Conservation (phyloP, 768 basidiomycete species). For the Boletellus sp. region DNA sequence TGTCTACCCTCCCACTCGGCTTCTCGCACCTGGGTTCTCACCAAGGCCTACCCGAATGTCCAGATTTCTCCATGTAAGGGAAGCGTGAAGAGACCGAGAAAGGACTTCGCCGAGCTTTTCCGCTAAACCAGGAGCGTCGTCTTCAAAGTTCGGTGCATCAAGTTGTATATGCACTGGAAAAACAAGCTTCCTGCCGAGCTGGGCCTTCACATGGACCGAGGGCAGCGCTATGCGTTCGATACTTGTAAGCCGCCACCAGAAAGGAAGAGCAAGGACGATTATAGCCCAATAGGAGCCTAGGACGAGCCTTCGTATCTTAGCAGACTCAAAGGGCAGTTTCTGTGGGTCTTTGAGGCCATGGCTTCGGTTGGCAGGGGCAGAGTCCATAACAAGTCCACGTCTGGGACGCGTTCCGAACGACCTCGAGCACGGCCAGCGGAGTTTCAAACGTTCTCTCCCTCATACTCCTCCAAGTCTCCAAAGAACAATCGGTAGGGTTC, state of each 20-base stretch:
- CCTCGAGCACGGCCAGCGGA: slow-evolving; percentile 24
- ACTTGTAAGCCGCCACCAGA: slow-evolving; percentile 93
- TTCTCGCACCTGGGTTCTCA: slow-evolving; percentile 35
- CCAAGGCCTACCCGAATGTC: slow-evolving; percentile 32
- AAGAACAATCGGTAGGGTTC: slow-evolving; percentile 9
- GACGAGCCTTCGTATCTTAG: slow-evolving; percentile 51
- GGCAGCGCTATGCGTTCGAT: slow-evolving; percentile 82
- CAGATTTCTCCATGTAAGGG: slow-evolving; percentile 43
- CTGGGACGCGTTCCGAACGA: slow-evolving; percentile 7
- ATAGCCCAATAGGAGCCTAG: slow-evolving; percentile 76
- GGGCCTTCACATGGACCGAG: slow-evolving; percentile 49
- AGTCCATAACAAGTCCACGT: slow-evolving; percentile 23
- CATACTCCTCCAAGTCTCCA: slow-evolving; percentile 12
- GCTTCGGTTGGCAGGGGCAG: slow-evolving; percentile 8
- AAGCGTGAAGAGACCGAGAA: slow-evolving; percentile 10
- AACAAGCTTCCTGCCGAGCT: slow-evolving; percentile 42
- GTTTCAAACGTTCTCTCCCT: slow-evolving; percentile 31
- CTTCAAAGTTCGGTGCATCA: slow-evolving; percentile 25
- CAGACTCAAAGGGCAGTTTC: slow-evolving; percentile 50
- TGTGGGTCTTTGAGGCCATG: slow-evolving; percentile 42
- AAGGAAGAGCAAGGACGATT: slow-evolving; percentile 73
- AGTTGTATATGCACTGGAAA: slow-evolving; percentile 45
- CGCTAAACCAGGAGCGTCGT: slow-evolving; percentile 14
- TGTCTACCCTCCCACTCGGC: neutral
- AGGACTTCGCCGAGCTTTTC: slow-evolving; percentile 28